Evolutionary conservation across 495 filamentous ascomycete genomes (phyloP).

Genomic region (Chaetomidium leptoderma): DNA sequence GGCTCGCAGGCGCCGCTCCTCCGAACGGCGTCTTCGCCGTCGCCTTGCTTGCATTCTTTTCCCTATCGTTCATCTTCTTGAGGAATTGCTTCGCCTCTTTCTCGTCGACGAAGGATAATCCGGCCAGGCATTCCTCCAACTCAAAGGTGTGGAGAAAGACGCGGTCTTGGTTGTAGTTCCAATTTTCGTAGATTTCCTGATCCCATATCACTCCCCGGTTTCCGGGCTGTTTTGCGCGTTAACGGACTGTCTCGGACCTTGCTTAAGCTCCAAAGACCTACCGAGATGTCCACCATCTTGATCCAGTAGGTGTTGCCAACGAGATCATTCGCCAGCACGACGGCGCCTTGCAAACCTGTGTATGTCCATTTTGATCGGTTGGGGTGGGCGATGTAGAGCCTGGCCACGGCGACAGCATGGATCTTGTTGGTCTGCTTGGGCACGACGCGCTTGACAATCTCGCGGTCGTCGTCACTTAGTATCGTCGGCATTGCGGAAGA

Average conservation of each 20-base stretch:
- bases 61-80: slow-evolving; percentile 90
- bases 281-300: slow-evolving; percentile 94
- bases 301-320: slow-evolving; percentile 96
- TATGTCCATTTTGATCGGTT: slow-evolving; percentile 84
- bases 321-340: slow-evolving; percentile 88
- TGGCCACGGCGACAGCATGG: slow-evolving; percentile 84
- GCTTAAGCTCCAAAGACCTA: slow-evolving; percentile 43
- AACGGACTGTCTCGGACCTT: slow-evolving; percentile 1
- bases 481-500: slow-evolving; percentile 72
- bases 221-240: slow-evolving; percentile 54
- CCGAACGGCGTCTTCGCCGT: slow-evolving; percentile 75
- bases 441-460: slow-evolving; percentile 84
- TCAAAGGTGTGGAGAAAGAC: slow-evolving; percentile 98
- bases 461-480: slow-evolving; percentile 84
- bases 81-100: slow-evolving; percentile 93
- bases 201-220: slow-evolving; percentile 95
- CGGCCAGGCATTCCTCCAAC: slow-evolving; percentile 83
- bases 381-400: slow-evolving; percentile 90
- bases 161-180: slow-evolving; percentile 90
- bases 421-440: slow-evolving; percentile 94
- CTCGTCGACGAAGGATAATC: slow-evolving; percentile 87
- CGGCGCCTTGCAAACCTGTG: slow-evolving; percentile 88
- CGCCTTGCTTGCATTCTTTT: slow-evolving; percentile 86
- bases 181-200: slow-evolving; percentile 93
- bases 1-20: slow-evolving; percentile 46